phyloP scores from a whole-genome alignment of 768 basidiomycete species.

The Rhodotorula kratochvilovae region DNA sequence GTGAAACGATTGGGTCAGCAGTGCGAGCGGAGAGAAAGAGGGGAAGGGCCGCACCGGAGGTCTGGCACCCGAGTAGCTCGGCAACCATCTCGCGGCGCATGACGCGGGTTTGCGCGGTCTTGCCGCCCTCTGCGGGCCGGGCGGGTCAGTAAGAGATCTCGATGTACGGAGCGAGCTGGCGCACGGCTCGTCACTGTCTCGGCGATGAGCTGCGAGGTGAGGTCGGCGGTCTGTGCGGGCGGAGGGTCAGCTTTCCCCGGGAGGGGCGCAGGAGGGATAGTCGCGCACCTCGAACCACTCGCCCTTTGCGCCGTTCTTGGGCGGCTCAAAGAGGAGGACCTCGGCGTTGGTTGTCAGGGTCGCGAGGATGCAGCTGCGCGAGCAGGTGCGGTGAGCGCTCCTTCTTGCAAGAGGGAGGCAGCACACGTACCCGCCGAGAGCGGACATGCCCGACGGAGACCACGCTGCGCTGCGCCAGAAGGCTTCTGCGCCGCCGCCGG shows the following conservation, averaged over 20 bases:
- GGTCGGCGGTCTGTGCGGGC: slow-evolving; percentile 12
- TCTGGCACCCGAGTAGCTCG: neutral
- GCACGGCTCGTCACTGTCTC: neutral
- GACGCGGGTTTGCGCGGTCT: neutral
- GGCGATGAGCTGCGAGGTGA: slow-evolving; percentile 1
- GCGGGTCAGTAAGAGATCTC: neutral
- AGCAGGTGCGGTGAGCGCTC: neutral
- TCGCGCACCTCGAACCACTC: slow-evolving; percentile 30
- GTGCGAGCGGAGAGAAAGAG: neutral
- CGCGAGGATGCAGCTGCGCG: slow-evolving; percentile 25
- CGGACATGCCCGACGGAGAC: slow-evolving; percentile 20
- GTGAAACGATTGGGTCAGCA: neutral
- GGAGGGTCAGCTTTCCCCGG: neutral
- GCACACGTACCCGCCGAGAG: slow-evolving; percentile 25
- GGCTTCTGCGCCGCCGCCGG: neutral
- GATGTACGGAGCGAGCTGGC: neutral
- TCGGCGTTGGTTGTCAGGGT: slow-evolving; percentile 17
- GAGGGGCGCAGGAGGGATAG: too few species aligned
- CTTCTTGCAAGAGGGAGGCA: too few species aligned
- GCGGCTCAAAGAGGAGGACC: slow-evolving; percentile 22
- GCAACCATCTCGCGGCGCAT: slow-evolving; percentile 5
- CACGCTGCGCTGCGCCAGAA: slow-evolving; percentile 8
- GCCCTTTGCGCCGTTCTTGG: slow-evolving; percentile 15
- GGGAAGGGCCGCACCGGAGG: neutral
- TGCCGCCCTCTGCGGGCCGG: neutral